phyloP scores from a whole-genome alignment of 768 basidiomycete genomes.

The Hygrophorus pudorinus region DNA sequence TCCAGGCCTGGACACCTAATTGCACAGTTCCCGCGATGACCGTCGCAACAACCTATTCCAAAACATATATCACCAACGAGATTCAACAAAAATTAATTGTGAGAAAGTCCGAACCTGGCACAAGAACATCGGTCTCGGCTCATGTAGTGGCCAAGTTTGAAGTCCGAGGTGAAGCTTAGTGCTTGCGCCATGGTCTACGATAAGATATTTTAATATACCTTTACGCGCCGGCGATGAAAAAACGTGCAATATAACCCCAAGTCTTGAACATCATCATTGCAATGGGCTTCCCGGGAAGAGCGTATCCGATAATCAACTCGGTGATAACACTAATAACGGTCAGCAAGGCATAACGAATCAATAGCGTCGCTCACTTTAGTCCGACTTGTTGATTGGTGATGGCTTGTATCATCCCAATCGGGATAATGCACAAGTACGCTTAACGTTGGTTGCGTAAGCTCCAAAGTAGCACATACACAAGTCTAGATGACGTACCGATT shows the following conservation, averaged over 20 bases:
- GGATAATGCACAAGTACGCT: conserved; percentile 46
- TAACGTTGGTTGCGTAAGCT: conserved; percentile 29
- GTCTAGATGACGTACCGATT: conserved; percentile 29
- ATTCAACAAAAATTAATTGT: background rate
- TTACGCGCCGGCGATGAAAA: background rate
- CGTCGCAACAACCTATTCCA: conserved; percentile 48
- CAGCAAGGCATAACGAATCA: too few species aligned
- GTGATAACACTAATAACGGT: conserved; percentile 49
- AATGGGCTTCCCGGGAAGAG: conserved; percentile 67
- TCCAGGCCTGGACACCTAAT: conserved; percentile 69
- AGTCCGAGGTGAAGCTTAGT: conserved; percentile 59
- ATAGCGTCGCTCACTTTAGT: conserved; percentile 15
- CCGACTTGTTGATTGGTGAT: conserved; percentile 40
- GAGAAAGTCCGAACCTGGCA: conserved; percentile 2
- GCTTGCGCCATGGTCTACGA: conserved; percentile 52
- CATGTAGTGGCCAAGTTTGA: conserved; percentile 75
- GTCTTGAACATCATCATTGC: conserved; percentile 88
- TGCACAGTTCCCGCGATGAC: conserved; percentile 63
- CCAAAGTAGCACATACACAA: background rate
- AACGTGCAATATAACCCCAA: conserved; percentile 43
- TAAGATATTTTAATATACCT: background rate
- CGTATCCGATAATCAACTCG: conserved; percentile 73
- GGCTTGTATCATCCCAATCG: conserved; percentile 70
- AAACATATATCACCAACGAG: background rate
- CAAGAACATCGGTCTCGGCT: conserved; percentile 38